Evolutionary conservation across 306 rosid species (phyloP).

Genomic region (Senna siamea): DNA sequence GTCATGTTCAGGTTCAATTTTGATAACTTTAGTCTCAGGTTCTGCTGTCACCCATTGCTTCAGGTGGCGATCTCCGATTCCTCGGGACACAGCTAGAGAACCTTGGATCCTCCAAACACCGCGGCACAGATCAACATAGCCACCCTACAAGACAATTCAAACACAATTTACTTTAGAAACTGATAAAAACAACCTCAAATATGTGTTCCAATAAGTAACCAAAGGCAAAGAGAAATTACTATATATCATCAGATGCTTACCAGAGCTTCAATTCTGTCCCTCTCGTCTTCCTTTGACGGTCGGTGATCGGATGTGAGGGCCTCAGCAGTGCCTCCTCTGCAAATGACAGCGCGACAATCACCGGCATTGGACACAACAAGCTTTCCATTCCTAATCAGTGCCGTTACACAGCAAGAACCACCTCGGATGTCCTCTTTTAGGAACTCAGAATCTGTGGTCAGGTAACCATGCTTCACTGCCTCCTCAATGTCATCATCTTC

Average conservation of each 20-base stretch:
- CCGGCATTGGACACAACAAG: constrained; percentile 64
- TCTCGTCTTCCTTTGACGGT: constrained; percentile 77
- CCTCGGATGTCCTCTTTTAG: constrained; percentile 56
- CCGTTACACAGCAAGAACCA: constrained; percentile 70
- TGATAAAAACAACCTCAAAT: constrained; percentile 9
- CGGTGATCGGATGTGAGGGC: constrained; percentile 69
- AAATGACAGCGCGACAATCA: constrained; percentile 70
- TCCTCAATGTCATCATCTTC: constrained; percentile 43
- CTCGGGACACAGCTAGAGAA: constrained; percentile 88
- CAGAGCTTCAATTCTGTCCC: constrained; percentile 68
- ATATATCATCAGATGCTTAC: constrained; percentile 59
- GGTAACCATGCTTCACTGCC: constrained; percentile 63
- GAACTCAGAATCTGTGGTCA: constrained; percentile 62
- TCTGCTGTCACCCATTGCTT: constrained; percentile 88
- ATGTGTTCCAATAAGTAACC: background rate
- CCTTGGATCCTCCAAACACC: constrained; percentile 96
- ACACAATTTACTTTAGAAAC: constrained; percentile 16
- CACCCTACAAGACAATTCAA: constrained; percentile 66
- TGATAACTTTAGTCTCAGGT: constrained; percentile 76
- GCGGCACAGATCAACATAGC: constrained; percentile 83
- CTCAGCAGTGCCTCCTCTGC: constrained; percentile 57
- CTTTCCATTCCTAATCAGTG: constrained; percentile 56
- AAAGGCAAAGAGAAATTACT: background rate
- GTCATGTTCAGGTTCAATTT: constrained; percentile 72
- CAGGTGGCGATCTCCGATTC: constrained; percentile 78